phyloP scores from a whole-genome alignment of 2,329 filamentous ascomycete species.

The Lachnellula occidentalis region DNA sequence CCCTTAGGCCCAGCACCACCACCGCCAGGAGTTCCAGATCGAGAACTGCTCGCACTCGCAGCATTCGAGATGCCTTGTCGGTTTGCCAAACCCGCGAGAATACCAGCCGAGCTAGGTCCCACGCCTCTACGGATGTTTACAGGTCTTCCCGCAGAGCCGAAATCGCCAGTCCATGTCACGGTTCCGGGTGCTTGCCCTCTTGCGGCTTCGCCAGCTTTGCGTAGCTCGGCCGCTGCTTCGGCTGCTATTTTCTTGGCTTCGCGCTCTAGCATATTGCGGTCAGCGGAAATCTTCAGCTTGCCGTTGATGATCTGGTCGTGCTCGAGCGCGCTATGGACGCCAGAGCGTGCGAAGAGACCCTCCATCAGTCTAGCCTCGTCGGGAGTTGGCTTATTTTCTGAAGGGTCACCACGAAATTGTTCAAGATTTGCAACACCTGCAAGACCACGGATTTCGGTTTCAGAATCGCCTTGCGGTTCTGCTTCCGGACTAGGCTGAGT shows the following conservation, averaged over 20 bases:
- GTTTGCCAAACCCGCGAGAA: slow-evolving; percentile 52
- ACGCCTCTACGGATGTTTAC: slow-evolving; percentile 40
- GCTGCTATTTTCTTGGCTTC: slow-evolving; percentile 78
- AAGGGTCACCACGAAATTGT: slow-evolving; percentile 48
- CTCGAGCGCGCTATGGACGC: slow-evolving; percentile 85
- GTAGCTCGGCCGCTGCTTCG: slow-evolving; percentile 70
- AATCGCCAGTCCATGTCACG: slow-evolving; percentile 88
- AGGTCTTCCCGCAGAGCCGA: slow-evolving; percentile 71
- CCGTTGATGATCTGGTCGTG: slow-evolving; percentile 88
- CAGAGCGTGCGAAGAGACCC: slow-evolving; percentile 79
- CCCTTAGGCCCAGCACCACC: slow-evolving; percentile 37
- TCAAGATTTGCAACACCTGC: slow-evolving; percentile 60
- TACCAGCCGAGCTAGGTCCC: slow-evolving; percentile 47
- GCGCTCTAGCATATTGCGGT: slow-evolving; percentile 70
- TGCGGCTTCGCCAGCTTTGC: slow-evolving; percentile 67
- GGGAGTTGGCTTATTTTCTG: slow-evolving; percentile 37
- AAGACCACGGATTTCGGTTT: slow-evolving; percentile 46
- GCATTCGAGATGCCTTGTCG: slow-evolving; percentile 40
- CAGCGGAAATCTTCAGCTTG: slow-evolving; percentile 64
- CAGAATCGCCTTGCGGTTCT: slow-evolving; percentile 28
- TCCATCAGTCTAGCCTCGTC: slow-evolving; percentile 78
- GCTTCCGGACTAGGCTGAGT: background rate
- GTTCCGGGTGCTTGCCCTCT: slow-evolving; percentile 71
- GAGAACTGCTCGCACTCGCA: slow-evolving; percentile 40
- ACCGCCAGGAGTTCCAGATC: slow-evolving; percentile 41